Evolutionary conservation across 2,329 filamentous ascomycete species (phyloP), one percentile per base, ranked within the genome.

Genomic region (Hypoxylon sp.): DNA sequence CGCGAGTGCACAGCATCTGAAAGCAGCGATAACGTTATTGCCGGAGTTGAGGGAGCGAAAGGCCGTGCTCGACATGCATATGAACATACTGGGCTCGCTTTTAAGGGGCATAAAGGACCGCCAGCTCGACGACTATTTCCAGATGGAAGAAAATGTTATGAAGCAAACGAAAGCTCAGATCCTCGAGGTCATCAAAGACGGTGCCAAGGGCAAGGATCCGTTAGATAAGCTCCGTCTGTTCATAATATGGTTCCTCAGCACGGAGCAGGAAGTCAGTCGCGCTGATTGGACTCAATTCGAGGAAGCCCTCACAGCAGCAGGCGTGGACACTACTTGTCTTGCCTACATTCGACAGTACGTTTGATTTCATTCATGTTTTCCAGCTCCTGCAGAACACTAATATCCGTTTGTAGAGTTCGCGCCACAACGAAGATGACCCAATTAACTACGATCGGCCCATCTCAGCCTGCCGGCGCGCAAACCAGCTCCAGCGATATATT

Each of bases 381-480:
- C 14, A 20, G 22, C 22, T 42, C 30, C 24, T 64, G 46, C 62
- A 9, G 30, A 5, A 42, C 38, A 33, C 52, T 40, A 42, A 32
- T 11, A 50, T 44, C n/a, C 40, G 53, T 71, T 74, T 16, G 2
- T 40, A 89, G 92, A 77, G 93, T 98, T 54, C 93, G 95, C 64
- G 93, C 96, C 70, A 93, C 97, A 52, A 98, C 95, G 4, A 93
- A 96, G 69, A 97, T 98, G 93, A 98, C 95, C 12, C 97, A 98
- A 87, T 91, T 99, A 78, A 93, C 94, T 3, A 96, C 94, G 1
- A 90, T 94, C 67, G 96, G 95, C 28, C 89, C 92, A 8, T 83
- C 85, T 12, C 84, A 91, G 64, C 82, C 88, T 12, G 83, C 86
- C 16, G 83, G 86, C 16, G 85, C 90, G 71, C 87, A 88, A 69